Conservation (phyloP, 2,329 filamentous ascomycete genomes). For the Didymella glomerata region DNA sequence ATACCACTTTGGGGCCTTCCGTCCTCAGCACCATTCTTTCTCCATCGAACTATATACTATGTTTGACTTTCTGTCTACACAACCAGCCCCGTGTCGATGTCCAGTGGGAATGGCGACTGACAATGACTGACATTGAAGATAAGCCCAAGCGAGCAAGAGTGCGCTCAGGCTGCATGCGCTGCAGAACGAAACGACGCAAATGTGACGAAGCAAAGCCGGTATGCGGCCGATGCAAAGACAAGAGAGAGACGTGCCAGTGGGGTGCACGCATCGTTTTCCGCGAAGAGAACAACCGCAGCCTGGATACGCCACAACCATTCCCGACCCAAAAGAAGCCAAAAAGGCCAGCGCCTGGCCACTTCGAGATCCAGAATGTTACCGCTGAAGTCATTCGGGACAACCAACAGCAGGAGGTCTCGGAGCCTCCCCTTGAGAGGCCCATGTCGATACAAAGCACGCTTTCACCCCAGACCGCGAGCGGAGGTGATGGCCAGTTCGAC, state of each 20-base stretch:
- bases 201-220: neutral
- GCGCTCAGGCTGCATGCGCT: neutral
- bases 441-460: neutral
- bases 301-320: neutral
- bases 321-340: neutral
- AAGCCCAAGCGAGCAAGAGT: constrained; percentile 1
- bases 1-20: neutral
- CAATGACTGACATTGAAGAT: neutral
- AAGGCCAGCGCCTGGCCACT: neutral
- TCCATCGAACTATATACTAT: neutral
- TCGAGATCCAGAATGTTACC: neutral
- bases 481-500: neutral
- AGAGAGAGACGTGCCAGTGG: neutral
- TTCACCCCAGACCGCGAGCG: neutral
- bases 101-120: neutral
- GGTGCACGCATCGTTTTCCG: neutral
- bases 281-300: neutral
- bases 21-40: neutral
- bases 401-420: neutral
- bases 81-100: neutral
- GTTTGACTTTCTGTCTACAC: neutral
- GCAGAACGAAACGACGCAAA: neutral
- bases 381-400: neutral
- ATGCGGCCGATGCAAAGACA: neutral
- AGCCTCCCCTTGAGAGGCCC: neutral